Evolutionary conservation across 768 basidiomycete genomes (phyloP).

Genomic region (Phanerochaete sordida): DNA sequence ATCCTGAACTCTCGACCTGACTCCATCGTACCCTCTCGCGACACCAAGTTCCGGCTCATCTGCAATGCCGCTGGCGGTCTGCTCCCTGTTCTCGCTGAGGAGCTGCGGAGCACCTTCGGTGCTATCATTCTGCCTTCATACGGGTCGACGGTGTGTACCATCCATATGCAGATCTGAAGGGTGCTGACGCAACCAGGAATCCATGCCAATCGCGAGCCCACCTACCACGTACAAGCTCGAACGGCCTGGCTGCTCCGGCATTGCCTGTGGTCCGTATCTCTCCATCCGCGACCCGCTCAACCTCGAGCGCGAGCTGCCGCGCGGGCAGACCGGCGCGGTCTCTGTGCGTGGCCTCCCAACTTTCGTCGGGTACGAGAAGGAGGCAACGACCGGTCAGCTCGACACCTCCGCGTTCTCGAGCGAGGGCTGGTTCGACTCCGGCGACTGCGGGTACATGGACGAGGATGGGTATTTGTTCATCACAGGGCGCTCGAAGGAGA

Average conservation of each 20-base stretch:
- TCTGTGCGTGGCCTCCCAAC: conserved; percentile 53
- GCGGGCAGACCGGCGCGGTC: conserved; percentile 46
- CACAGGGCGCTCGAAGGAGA: conserved; percentile 58
- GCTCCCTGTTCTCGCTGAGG: conserved; percentile 46
- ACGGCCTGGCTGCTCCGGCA: conserved; percentile 44
- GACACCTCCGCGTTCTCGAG: conserved; percentile 45
- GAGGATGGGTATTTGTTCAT: conserved; percentile 44
- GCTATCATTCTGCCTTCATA: conserved; percentile 56
- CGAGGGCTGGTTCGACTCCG: conserved; percentile 51
- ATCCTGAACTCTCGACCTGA: conserved; percentile 38
- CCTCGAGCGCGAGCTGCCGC: conserved; percentile 33
- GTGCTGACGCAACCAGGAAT: conserved; percentile 24
- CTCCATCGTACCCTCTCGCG: conserved; percentile 26
- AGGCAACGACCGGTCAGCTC: conserved; percentile 28
- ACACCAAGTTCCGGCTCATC: conserved; percentile 42
- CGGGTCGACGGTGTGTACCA: conserved; percentile 43
- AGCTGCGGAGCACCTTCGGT: conserved; percentile 39
- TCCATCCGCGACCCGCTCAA: conserved; percentile 39
- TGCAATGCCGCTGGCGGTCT: conserved; percentile 52
- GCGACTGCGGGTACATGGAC: conserved; percentile 46
- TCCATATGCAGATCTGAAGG: not conserved
- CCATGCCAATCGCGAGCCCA: conserved; percentile 49
- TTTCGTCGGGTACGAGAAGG: conserved; percentile 49
- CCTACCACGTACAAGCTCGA: conserved; percentile 40
- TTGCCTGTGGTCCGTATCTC: conserved; percentile 44